Conservation (phyloP, 2,329 filamentous ascomycete species). For the Dryadomyces quercus-mongolicae region DNA sequence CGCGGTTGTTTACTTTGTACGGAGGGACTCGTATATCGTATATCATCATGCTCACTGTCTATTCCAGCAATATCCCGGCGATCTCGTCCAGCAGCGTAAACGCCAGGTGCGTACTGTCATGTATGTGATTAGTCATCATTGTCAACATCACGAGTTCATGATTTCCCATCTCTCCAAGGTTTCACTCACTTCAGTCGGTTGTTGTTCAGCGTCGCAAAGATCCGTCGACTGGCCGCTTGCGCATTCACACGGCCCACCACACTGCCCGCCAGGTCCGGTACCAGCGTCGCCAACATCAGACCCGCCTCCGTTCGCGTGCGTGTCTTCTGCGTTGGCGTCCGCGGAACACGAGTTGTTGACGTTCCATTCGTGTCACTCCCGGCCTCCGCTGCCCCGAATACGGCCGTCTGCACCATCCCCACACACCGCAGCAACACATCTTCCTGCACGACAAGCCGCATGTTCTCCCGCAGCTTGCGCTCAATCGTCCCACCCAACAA, state of each 20-base stretch:
- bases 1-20: background rate
- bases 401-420: constrained; percentile 54
- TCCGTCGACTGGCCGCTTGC: constrained; percentile 73
- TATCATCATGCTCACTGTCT: background rate
- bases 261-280: constrained; percentile 83
- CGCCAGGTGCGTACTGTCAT: background rate
- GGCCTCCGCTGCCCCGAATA: constrained; percentile 40
- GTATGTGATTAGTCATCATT: background rate
- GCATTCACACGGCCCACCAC: constrained; percentile 91
- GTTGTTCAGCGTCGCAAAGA: constrained; percentile 90
- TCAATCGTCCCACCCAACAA: constrained; percentile 93
- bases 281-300: constrained; percentile 74
- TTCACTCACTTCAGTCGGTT: constrained; percentile 67
- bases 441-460: constrained; percentile 62
- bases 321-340: constrained; percentile 62
- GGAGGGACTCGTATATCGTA: background rate
- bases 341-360: constrained; percentile 17
- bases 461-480: constrained; percentile 80
- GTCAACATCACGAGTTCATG: too few species aligned
- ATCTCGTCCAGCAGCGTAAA: background rate
- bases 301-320: constrained; percentile 78
- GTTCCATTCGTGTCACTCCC: constrained; percentile 14
- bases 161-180: too few species aligned
- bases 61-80: background rate
- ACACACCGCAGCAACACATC: constrained; percentile 72